Evolutionary conservation across 176 grass and related monocot species (phyloP), one percentile per base, ranked within the genome.

Genomic region (Saccharum spontaneum): DNA sequence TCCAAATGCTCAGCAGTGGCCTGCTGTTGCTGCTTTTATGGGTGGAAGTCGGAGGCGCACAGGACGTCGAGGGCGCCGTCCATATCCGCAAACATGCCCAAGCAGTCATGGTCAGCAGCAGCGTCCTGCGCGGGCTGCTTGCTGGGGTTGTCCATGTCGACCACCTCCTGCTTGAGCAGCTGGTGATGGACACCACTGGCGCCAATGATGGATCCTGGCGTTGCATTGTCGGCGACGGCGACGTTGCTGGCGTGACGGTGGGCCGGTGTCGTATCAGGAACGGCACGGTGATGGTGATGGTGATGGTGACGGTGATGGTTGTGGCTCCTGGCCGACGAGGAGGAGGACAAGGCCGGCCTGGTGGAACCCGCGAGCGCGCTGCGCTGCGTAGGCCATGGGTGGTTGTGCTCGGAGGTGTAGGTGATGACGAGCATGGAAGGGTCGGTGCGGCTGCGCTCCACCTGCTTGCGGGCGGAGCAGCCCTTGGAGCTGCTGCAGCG

Each of bases 401-500:
- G 97, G 86, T 99, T 96, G 91, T 99, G 97, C 71, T 99, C 97
- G 63, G 97, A 96, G 65, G 90, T 96, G 88, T 99, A 99, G 80
- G 97, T 99, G 92, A 99, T 89, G 84, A 99, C 93, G 15, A 99
- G 80, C 97, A 99, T 96, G 84, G 87, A 91, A 2, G 97, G 97
- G 83, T 99, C 97, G 18, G 97, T 91, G 84, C 97, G 97, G 84
- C 97, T 99, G 38, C 97, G 93, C 93, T 99, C 97, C 34, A 99
- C 97, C 88, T 99, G 97, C 88, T 99, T 99, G 90, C 93, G 77
- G 41, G 97, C 97, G 11, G 93, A 89, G 89, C 97, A 99, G 7
- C 91, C 97, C 44, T 99, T 99, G 22, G 97, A 99, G 80, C 97
- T 99, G 93, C 97, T 99, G 73, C 97, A 99, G 30, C 97, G 90